These are phyloP conservation scores for Circinella minor DNA, from an alignment of 371 early-diverging fungal genomes.

Conservation along the genomic window DNA sequence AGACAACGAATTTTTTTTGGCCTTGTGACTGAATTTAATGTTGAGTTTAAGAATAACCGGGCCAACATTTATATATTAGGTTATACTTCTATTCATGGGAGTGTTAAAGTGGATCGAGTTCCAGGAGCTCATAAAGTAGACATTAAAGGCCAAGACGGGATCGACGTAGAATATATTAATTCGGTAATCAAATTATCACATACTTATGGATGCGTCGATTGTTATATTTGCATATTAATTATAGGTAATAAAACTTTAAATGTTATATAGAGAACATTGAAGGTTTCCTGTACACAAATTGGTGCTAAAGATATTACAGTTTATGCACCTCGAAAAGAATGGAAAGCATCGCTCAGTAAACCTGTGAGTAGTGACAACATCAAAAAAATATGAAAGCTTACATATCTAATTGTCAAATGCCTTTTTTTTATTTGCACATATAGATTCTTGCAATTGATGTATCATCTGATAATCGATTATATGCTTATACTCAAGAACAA, in stretches of 20 bases:
- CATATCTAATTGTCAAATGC: not conserved
- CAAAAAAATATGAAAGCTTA: not conserved
- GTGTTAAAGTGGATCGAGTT: constrained; percentile 14
- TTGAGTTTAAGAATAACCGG: not conserved
- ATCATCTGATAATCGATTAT: constrained; percentile 59
- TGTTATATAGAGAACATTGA: constrained; percentile 42
- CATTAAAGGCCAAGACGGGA: constrained; percentile 30
- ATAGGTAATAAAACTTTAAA: not conserved
- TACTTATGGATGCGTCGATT: too few relatives aligned
- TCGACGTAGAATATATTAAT: constrained; percentile 26
- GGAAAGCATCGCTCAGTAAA: constrained; percentile 20
- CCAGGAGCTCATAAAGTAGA: not conserved
- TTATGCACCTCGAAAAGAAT: constrained; percentile 29
- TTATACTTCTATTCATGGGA: constrained; percentile 19
- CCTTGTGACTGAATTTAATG: not conserved
- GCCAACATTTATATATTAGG: not conserved
- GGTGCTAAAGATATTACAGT: constrained; percentile 28
- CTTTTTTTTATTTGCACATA: not conserved
- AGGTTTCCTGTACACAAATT: constrained; percentile 33
- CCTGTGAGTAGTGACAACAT: constrained; percentile 11
- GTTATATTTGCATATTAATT: too few relatives aligned
- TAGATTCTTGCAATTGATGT: constrained; percentile 56
- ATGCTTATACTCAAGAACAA: constrained; percentile 50
- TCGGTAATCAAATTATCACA: constrained; percentile 21
- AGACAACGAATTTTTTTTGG: not conserved